Base-by-base conservation (phyloP, 2,329 filamentous ascomycete genomes). In the Cladophialophora carrionii region DNA sequence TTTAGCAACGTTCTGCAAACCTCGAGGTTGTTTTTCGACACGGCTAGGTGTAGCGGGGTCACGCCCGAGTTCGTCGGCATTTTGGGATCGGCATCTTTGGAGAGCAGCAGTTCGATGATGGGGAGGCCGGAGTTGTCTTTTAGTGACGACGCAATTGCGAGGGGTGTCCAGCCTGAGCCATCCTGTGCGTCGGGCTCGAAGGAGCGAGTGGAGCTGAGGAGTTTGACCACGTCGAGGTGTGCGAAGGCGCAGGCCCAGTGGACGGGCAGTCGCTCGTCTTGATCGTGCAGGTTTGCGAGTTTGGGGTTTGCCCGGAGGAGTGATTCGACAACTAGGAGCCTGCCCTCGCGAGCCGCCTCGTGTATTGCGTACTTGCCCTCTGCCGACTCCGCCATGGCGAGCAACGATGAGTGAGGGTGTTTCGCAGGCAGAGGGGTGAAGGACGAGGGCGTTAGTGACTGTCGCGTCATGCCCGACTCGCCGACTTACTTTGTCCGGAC, bases 231-330 rank as follows among this genome's bases (percentile, higher is more conserved):
- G 26, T 88, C 85, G 6, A 89, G 78, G 71, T 87, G 88, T 75
- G 95, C 96, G 77, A 90, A 90, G 24, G 93, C 95, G 1, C 88
- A 87, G 0, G 95, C 94, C 95, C 95, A 99, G 82, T 99, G 95
- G 63, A 98, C 87, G 2, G 95, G 89, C 43, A 96, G 85, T 52
- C 95, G 90, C 17, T 92, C 91, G 76, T 99, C 95, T 56, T 91
- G 89, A 73, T 99, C 95, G 73, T 81, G 82, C 73, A 88, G 87
- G 64, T 80, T 83, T 29, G 91, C 88, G 46, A 96, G 85, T 73
- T 90, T 93, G 2, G 90, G 88, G 74, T 96, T 92, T 71, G 88
- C 48, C 43, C 62, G 43, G 29, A 57, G 22, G 41, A 32, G 46
- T 6, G 31, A 34, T 7, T 57, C 22, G 68, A 63, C 59, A 54